Conservation (phyloP, 768 basidiomycete species). For the Sporobolomyces roseus region DNA sequence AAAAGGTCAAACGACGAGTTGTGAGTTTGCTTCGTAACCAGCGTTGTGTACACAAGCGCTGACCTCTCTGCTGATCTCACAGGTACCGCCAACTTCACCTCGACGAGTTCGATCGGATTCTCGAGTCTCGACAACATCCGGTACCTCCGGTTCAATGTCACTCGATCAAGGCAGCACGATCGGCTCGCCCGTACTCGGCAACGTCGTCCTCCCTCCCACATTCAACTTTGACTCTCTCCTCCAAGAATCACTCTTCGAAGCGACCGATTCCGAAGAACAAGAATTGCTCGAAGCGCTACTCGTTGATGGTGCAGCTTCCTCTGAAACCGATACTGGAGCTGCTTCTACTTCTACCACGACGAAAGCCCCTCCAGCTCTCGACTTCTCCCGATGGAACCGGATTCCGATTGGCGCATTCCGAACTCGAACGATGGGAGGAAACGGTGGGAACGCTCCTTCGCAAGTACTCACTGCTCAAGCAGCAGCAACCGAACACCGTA, state of each 20-base stretch:
- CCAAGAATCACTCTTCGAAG: constrained; percentile 25
- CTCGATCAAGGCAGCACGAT: constrained; percentile 19
- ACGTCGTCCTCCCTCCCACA: constrained; percentile 18
- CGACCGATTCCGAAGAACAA: constrained; percentile 26
- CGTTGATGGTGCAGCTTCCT: constrained; percentile 17
- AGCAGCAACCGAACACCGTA: constrained; percentile 13
- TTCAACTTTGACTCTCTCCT: constrained; percentile 33
- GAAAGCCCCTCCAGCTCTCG: constrained; percentile 24
- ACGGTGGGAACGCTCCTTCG: constrained; percentile 14
- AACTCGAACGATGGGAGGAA: constrained; percentile 22
- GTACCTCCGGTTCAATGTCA: constrained; percentile 35
- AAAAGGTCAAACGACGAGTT: constrained; percentile 5
- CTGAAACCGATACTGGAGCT: constrained; percentile 33
- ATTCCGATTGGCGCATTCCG: constrained; percentile 45
- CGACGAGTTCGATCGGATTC: constrained; percentile 29
- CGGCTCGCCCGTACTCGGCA: constrained; percentile 29
- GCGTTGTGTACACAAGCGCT: too few species aligned
- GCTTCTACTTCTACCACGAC: too few species aligned
- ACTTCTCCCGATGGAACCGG: constrained; percentile 42
- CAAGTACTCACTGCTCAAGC: constrained; percentile 31
- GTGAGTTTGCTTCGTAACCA: constrained; percentile 21
- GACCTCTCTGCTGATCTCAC: too few species aligned
- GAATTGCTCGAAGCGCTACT: too few species aligned
- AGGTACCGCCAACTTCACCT: too few species aligned
- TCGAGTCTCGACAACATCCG: constrained; percentile 38